Evolutionary conservation across 495 filamentous ascomycete species (phyloP).

Genomic region (Penicillium malachiteum): DNA sequence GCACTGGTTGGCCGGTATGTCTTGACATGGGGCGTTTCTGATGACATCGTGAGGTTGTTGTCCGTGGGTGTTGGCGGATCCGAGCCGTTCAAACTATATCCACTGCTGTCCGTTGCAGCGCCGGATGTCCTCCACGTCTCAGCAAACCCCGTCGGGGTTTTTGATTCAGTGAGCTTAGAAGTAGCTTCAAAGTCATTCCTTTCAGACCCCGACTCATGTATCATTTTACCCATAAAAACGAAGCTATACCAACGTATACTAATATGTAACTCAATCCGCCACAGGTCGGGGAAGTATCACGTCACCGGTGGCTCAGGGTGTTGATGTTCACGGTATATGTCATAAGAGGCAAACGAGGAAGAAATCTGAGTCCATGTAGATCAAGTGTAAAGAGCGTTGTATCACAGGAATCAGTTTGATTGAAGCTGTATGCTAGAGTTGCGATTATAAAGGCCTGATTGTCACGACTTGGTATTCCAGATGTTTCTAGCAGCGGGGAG

Average conservation of each 20-base stretch:
- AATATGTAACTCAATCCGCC: neutral
- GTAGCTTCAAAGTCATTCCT: neutral
- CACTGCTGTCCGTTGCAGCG: conserved; percentile 11
- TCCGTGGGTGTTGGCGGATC: conserved; percentile 16
- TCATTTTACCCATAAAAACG: neutral
- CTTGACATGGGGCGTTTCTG: conserved; percentile 1
- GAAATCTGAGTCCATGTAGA: neutral
- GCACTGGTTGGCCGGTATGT: conserved; percentile 41
- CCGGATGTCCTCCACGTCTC: neutral
- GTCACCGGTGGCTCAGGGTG: conserved; percentile 8
- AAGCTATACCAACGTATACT: neutral
- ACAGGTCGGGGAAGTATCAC: conserved; percentile 6
- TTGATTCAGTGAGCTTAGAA: too few relatives aligned
- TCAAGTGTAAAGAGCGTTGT: neutral
- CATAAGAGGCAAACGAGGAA: conserved; percentile 2
- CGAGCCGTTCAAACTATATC: conserved; percentile 16
- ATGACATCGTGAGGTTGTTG: neutral
- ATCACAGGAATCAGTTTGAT: neutral
- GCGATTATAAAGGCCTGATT: neutral
- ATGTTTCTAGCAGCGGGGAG: conserved; percentile 27
- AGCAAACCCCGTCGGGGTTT: too few relatives aligned
- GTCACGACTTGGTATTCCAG: conserved; percentile 22
- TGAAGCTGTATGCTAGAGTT: neutral
- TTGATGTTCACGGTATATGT: neutral
- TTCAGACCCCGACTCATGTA: neutral